Evolutionary conservation across 257 asterid species (phyloP).

Genomic region (Dorcoceras hygrometricum): DNA sequence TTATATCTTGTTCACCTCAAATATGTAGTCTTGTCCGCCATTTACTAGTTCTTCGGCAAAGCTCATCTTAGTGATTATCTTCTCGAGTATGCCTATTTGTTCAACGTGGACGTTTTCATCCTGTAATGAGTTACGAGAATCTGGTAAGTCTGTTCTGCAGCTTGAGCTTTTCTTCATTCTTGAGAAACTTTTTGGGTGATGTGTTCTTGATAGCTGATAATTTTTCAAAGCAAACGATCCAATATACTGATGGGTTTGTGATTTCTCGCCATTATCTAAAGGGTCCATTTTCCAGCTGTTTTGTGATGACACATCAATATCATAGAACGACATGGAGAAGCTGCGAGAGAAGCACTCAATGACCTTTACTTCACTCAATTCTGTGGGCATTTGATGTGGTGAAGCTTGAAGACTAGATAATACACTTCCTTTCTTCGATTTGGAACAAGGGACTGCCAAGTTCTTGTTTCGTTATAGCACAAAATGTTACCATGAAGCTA

Average conservation of each 20-base stretch:
- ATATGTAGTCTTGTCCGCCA: slow-evolving; percentile 45
- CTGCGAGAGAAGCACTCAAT: slow-evolving; percentile 43
- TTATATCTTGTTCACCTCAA: slow-evolving; percentile 61
- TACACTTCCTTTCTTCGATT: too few relatives aligned
- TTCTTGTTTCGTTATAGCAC: slow-evolving; percentile 30
- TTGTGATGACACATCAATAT: too few relatives aligned
- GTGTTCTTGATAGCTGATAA: too few relatives aligned
- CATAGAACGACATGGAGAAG: slow-evolving; percentile 40
- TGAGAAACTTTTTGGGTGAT: slow-evolving; percentile 24
- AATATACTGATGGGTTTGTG: too few relatives aligned
- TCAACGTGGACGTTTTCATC: slow-evolving; percentile 43
- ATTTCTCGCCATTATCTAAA: too few relatives aligned
- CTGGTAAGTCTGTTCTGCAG: too few relatives aligned
- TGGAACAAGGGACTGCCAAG: slow-evolving; percentile 22
- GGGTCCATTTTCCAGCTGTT: too few relatives aligned
- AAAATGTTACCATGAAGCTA: too few relatives aligned
- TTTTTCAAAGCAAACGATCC: too few relatives aligned
- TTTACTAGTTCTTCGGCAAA: too few relatives aligned
- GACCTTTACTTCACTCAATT: slow-evolving; percentile 25
- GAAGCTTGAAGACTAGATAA: slow-evolving; percentile 31
- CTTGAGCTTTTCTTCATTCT: slow-evolving; percentile 37
- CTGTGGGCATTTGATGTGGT: slow-evolving; percentile 12
- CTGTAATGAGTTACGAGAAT: slow-evolving; percentile 18
- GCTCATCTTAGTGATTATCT: too few relatives aligned
- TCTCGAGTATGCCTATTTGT: too few relatives aligned